Evolutionary conservation across 2,329 filamentous ascomycete genomes (phyloP).

Genomic region (Stenocarpella maydis): DNA sequence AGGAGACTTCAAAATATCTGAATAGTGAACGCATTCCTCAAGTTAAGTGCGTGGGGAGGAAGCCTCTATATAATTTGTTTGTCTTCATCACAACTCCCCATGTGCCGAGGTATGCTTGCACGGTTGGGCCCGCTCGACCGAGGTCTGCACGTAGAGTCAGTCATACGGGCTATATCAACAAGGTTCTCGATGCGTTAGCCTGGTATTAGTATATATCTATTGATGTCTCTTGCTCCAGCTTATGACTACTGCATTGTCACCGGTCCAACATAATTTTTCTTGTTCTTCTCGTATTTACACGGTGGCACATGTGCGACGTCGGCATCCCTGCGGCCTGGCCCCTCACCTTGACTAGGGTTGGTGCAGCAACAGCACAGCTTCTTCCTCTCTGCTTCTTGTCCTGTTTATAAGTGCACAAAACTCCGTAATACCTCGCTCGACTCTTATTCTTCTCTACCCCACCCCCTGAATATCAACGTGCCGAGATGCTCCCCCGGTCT

Average conservation of each 20-base stretch:
- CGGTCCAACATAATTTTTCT: neutral
- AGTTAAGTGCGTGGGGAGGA: too few species aligned
- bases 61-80: too few species aligned
- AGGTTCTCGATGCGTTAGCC: neutral
- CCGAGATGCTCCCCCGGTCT: neutral
- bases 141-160: neutral
- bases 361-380: neutral
- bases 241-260: neutral
- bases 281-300: neutral
- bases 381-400: too few species aligned
- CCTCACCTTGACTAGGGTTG: slow-evolving; percentile 6
- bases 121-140: neutral
- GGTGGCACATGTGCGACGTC: neutral
- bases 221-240: neutral
- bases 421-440: neutral
- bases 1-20: too few species aligned
- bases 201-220: neutral
- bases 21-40: too few species aligned
- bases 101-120: neutral
- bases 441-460: neutral
- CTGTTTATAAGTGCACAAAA: neutral
- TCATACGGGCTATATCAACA: neutral
- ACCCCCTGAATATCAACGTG: neutral
- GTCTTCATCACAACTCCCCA: neutral
- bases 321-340: neutral